Evolutionary conservation across 352 stramenopile species (phyloP).

Genomic region (Phytophthora sansomeana): DNA sequence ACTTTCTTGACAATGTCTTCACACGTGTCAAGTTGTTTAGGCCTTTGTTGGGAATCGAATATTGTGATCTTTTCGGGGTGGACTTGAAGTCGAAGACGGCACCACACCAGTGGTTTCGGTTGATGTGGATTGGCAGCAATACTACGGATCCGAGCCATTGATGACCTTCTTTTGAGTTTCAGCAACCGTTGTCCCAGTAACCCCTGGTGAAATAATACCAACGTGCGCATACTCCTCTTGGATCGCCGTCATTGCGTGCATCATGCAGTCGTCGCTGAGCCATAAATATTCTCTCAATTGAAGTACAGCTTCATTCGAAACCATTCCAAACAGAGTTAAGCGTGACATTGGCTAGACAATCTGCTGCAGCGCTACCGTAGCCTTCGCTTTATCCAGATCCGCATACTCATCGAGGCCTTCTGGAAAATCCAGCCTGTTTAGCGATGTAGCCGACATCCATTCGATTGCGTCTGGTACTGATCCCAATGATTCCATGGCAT

Average conservation of each 20-base stretch:
- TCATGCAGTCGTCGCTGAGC: conserved; percentile 1
- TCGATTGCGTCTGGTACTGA: neutral
- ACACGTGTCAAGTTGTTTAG: neutral
- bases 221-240: too few relatives aligned
- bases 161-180: too few relatives aligned
- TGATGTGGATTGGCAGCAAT: too few relatives aligned
- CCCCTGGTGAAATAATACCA: too few relatives aligned
- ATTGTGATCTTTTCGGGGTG: neutral
- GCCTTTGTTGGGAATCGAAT: neutral
- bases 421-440: neutral
- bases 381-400: neutral
- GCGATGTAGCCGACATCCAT: neutral
- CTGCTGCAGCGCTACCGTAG: neutral
- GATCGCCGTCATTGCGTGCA: neutral
- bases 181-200: too few relatives aligned
- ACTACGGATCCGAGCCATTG: too few relatives aligned
- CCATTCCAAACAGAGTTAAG: neutral
- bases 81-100: neutral
- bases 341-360: conserved; percentile 1
- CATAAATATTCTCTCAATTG: neutral
- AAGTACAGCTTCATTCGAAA: neutral
- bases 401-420: neutral
- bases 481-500: neutral
- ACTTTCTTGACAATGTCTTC: neutral
- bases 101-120: too few relatives aligned